Base-by-base conservation (phyloP, 2,329 filamentous ascomycete species). In the Talaromyces sp. region DNA sequence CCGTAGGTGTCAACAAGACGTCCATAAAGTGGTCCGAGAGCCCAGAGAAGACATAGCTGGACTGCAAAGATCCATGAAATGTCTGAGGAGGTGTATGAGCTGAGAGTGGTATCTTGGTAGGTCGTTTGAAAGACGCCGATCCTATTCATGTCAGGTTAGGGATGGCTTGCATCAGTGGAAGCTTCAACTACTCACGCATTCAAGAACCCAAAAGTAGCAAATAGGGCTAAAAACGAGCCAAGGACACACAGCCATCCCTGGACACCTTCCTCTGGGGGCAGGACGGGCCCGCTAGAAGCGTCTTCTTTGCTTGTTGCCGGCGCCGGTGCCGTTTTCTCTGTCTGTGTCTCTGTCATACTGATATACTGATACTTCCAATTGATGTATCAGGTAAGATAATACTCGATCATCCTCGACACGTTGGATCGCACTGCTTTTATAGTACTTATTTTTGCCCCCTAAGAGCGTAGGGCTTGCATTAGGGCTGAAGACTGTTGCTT, bases 1-100 rank as follows among this genome's bases (percentile, higher is more conserved):
- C 77, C 78, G 19, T 80, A 80, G 7, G 75, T 72, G 69, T 84
- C 81, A 67, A 79, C 81, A 39, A 83, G 64, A 0, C 79, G 80
- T 17, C 81, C 81, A 58, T 78, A 75, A 27, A 81, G 66, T 35
- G 81, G 73, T 2, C 80, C 79, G 3, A 77, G 73, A n/a, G 77
- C 75, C 63, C 81, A 74, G 27, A 83, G 73, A 25, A 83, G 73
- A 68, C 81, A 80, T 22, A 75, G 73, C 61, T 80, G 63, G 10
- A 65, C 49, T 1, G 78, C 77, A 49, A 79, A 79, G 41, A 82
- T 80, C 74, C 78, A 81, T 17, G 79, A 78, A 62, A 83, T 79
- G 15, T 73, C 47, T 35, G 77, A 80, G 11, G 76, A 72, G 2
- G 73, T 68, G 50, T 69, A 67, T 11, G 60, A 49, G 47, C 66